Conservation (phyloP, 768 basidiomycete genomes). For the Hypsizygus marmoreus region DNA sequence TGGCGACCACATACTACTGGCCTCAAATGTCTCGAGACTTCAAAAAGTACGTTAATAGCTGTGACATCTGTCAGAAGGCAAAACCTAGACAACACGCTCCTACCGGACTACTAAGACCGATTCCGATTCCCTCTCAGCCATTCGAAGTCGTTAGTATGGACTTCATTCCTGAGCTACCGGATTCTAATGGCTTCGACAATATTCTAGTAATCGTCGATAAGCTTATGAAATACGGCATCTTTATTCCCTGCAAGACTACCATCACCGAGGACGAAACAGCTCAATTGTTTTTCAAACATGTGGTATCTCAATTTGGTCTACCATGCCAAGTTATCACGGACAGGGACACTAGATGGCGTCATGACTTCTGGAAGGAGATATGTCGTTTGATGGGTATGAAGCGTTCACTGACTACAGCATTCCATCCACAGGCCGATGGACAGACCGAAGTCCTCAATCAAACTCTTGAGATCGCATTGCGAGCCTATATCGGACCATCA, state of each 20-base stretch:
- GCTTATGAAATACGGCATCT: conserved; percentile 40
- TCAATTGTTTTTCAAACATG: conserved; percentile 31
- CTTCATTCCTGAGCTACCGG: conserved; percentile 34
- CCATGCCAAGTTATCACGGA: conserved; percentile 31
- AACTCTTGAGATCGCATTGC: conserved; percentile 29
- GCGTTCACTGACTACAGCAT: conserved; percentile 24
- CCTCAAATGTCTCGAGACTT: conserved; percentile 27
- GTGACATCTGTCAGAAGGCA: conserved; percentile 29
- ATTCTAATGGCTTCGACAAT: conserved; percentile 26
- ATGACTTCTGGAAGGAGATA: conserved; percentile 28
- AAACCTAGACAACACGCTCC: conserved; percentile 28
- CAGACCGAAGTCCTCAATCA: conserved; percentile 38
- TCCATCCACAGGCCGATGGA: conserved; percentile 37
- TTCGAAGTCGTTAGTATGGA: conserved; percentile 34
- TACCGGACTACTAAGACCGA: conserved; percentile 31
- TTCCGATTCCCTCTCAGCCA: conserved; percentile 31
- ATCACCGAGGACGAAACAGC: conserved; percentile 25
- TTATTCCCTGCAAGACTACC: conserved; percentile 33
- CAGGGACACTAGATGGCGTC: conserved; percentile 25
- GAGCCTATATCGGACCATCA: conserved; percentile 26
- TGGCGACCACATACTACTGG: conserved; percentile 30
- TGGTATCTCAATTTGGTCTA: conserved; percentile 25
- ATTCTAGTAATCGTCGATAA: conserved; percentile 36
- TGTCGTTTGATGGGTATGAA: conserved; percentile 26
- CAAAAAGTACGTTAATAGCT: conserved; percentile 19